Conservation (phyloP, 2,329 filamentous ascomycete species). For the Herpotrichia juniperi region DNA sequence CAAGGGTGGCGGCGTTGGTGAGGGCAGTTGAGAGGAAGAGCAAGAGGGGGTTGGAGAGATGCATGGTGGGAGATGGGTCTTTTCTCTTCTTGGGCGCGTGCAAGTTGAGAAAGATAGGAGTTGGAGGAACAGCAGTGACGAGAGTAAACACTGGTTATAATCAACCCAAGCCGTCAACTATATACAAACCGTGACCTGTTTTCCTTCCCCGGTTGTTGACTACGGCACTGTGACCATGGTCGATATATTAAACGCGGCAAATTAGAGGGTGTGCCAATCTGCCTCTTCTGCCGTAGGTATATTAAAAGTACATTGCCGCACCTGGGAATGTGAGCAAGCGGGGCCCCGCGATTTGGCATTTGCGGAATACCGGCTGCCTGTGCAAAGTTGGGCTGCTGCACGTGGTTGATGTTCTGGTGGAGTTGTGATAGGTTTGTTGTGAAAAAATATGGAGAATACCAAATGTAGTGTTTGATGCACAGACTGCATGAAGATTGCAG, state of each 20-base stretch:
- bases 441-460: too few relatives aligned
- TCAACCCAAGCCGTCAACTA: background rate
- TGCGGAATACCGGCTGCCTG: background rate
- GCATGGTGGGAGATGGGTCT: constrained; percentile 24
- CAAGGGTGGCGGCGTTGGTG: constrained; percentile 29
- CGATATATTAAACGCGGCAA: constrained; percentile 29
- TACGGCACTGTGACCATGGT: constrained; percentile 12
- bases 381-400: background rate
- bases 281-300: constrained; percentile 23
- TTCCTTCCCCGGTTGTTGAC: background rate
- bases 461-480: too few relatives aligned
- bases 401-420: too few relatives aligned
- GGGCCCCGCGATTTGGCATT: constrained; percentile 20
- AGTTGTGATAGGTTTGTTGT: too few relatives aligned
- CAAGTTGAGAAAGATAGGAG: too few relatives aligned
- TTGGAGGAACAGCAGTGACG: too few relatives aligned
- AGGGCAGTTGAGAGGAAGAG: constrained; percentile 23
- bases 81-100: too few relatives aligned
- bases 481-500: too few relatives aligned
- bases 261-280: constrained; percentile 20
- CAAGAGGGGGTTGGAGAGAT: constrained; percentile 25
- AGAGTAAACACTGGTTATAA: too few relatives aligned
- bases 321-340: constrained; percentile 23
- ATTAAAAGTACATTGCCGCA: constrained; percentile 27
- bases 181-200: constrained; percentile 11